These are phyloP conservation scores for Penstemon newberryi DNA, from an alignment of 257 asterid species.

Conservation along the genomic window DNA sequence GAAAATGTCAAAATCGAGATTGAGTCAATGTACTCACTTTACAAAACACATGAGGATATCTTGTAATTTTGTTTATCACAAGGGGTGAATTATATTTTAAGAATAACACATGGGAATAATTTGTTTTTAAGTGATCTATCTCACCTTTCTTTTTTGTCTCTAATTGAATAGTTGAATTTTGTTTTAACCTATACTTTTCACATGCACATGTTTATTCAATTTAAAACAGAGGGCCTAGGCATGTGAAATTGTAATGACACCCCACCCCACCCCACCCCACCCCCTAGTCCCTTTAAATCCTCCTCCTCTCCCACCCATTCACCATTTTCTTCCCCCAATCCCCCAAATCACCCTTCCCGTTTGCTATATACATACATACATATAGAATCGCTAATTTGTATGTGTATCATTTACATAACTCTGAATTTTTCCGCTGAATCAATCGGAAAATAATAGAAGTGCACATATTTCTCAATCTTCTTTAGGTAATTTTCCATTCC, in stretches of 20 bases:
- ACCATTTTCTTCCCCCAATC: background rate
- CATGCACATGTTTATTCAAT: too few relatives aligned
- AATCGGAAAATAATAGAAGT: constrained; percentile 8
- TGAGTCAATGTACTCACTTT: too few relatives aligned
- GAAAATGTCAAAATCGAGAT: too few relatives aligned
- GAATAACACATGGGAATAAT: too few relatives aligned
- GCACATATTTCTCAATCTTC: constrained; percentile 15
- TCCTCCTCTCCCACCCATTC: constrained; percentile 26
- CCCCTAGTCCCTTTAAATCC: constrained; percentile 41
- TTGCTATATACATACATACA: background rate
- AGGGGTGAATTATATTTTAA: too few relatives aligned
- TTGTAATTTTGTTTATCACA: too few relatives aligned
- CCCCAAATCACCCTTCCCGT: constrained; percentile 12
- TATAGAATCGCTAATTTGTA: background rate
- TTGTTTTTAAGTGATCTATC: too few relatives aligned
- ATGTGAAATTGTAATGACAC: background rate
- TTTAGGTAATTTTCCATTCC: constrained; percentile 31
- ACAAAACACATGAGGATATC: too few relatives aligned
- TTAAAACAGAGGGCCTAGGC: too few relatives aligned
- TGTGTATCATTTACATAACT: background rate
- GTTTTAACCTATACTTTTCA: too few relatives aligned
- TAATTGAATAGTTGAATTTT: too few relatives aligned
- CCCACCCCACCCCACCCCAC: constrained; percentile 24
- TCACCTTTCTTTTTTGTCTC: too few relatives aligned
- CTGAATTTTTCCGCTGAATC: constrained; percentile 21